Conservation (phyloP, 768 basidiomycete species). For the Piloderma croceum region DNA sequence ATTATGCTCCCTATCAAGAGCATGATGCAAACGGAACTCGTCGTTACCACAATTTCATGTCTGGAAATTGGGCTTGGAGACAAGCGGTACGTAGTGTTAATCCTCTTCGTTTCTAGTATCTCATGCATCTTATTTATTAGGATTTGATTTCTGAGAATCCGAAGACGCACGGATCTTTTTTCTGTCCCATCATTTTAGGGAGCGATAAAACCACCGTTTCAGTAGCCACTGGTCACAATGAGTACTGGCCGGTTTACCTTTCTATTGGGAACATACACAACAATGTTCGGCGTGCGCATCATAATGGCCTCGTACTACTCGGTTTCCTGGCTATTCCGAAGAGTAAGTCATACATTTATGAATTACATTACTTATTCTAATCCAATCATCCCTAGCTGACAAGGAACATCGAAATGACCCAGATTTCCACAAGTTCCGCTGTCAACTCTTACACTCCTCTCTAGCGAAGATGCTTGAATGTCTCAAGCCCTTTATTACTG, state of each 20-base stretch:
- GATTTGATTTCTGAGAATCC: constrained; percentile 10
- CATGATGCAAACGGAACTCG: constrained; percentile 6
- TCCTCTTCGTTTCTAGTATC: not conserved
- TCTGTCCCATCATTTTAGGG: constrained; percentile 13
- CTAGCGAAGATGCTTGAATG: constrained; percentile 13
- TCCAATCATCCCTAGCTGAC: constrained; percentile 8
- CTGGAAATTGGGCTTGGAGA: constrained; percentile 24
- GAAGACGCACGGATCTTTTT: constrained; percentile 10
- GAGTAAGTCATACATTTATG: constrained; percentile 18
- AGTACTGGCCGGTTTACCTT: constrained; percentile 19
- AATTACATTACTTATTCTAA: constrained; percentile 5
- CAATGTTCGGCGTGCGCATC: constrained; percentile 23
- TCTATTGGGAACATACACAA: constrained; percentile 16
- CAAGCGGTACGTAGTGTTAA: constrained; percentile 23
- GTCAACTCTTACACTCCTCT: constrained; percentile 16
- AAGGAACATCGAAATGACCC: constrained; percentile 8
- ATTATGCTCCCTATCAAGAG: constrained; percentile 16
- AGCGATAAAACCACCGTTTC: constrained; percentile 21
- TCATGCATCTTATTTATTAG: not conserved
- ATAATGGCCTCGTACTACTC: constrained; percentile 22
- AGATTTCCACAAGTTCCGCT: constrained; percentile 9
- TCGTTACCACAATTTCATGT: constrained; percentile 17
- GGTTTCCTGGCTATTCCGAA: constrained; percentile 34
- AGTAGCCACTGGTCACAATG: constrained; percentile 13
- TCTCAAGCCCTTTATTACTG: constrained; percentile 16